A percentile compares a stretch with the other conserved stretches of the same genome.
Conservation (phyloP, 2,329 filamentous ascomycete genomes). For the Aplosporella prunicola region DNA sequence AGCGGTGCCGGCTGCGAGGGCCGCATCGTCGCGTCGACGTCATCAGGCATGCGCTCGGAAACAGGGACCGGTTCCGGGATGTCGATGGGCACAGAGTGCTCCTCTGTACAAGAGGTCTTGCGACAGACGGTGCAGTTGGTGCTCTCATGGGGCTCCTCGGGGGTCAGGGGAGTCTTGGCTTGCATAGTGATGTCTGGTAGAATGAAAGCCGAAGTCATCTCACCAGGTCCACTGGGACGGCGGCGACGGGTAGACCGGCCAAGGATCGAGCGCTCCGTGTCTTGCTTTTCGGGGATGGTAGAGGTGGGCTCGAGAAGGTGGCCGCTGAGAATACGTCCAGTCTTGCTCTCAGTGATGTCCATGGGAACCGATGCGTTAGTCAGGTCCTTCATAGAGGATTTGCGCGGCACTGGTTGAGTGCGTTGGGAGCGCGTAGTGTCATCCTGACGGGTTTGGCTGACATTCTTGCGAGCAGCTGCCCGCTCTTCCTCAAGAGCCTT, state of each 20-base stretch:
- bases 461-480: slow-evolving; percentile 20
- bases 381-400: slow-evolving; percentile 11
- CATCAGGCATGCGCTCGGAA: slow-evolving; percentile 41
- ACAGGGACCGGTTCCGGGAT: slow-evolving; percentile 42
- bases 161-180: slow-evolving; percentile 18
- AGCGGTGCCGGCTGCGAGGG: slow-evolving; percentile 57
- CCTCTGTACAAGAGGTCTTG: slow-evolving; percentile 27
- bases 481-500: slow-evolving; percentile 48
- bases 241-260: slow-evolving; percentile 43
- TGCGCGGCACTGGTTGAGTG: slow-evolving; percentile 3
- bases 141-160: slow-evolving; percentile 36
- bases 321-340: slow-evolving; percentile 9
- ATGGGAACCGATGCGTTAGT: slow-evolving; percentile 8
- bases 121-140: slow-evolving; percentile 50
- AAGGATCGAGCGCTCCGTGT: slow-evolving; percentile 38
- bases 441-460: slow-evolving; percentile 24
- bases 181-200: slow-evolving; percentile 52
- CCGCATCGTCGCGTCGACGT: slow-evolving; percentile 51
- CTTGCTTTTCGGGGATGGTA: slow-evolving; percentile 20
- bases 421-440: slow-evolving; percentile 29
- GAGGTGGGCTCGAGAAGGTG: not conserved
- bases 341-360: slow-evolving; percentile 9
- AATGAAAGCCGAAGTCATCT: slow-evolving; percentile 57
- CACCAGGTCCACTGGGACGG: slow-evolving; percentile 39
- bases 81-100: slow-evolving; percentile 20